These are phyloP conservation scores for Citrus medica DNA, from an alignment of 345 rosid genomes.

Conservation along the genomic window DNA sequence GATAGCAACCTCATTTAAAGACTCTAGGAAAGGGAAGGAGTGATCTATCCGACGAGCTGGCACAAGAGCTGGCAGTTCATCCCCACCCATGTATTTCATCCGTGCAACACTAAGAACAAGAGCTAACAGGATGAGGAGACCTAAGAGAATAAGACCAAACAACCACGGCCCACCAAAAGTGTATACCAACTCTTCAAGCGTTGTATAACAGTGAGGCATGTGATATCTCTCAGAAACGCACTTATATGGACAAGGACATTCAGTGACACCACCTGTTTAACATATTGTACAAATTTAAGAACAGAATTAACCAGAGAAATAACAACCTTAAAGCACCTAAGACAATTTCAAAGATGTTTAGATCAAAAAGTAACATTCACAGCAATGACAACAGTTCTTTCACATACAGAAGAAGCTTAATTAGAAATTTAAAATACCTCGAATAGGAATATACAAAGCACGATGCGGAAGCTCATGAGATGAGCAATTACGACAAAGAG, in stretches of 20 bases:
- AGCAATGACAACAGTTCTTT: background rate
- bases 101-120: slow-evolving; percentile 92
- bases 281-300: slow-evolving; percentile 9
- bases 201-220: slow-evolving; percentile 89
- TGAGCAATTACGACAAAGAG: slow-evolving; percentile 68
- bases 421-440: slow-evolving; percentile 39
- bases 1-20: slow-evolving; percentile 70
- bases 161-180: slow-evolving; percentile 97
- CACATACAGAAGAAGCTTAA: background rate
- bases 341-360: background rate
- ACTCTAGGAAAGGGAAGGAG: slow-evolving; percentile 92
- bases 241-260: slow-evolving; percentile 80
- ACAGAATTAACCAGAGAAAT: background rate
- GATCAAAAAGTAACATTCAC: background rate
- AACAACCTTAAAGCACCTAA: slow-evolving; percentile 1
- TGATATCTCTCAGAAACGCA: slow-evolving; percentile 85
- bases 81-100: slow-evolving; percentile 85
- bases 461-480: slow-evolving; percentile 70
- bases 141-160: slow-evolving; percentile 68
- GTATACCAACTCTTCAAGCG: slow-evolving; percentile 85
- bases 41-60: slow-evolving; percentile 67
- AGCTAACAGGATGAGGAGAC: slow-evolving; percentile 75
- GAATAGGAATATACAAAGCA: slow-evolving; percentile 53
- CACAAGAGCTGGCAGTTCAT: slow-evolving; percentile 59
- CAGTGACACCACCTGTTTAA: slow-evolving; percentile 75